Base-by-base conservation (phyloP, 352 stramenopile genomes). In the Phytophthora hibernalis region DNA sequence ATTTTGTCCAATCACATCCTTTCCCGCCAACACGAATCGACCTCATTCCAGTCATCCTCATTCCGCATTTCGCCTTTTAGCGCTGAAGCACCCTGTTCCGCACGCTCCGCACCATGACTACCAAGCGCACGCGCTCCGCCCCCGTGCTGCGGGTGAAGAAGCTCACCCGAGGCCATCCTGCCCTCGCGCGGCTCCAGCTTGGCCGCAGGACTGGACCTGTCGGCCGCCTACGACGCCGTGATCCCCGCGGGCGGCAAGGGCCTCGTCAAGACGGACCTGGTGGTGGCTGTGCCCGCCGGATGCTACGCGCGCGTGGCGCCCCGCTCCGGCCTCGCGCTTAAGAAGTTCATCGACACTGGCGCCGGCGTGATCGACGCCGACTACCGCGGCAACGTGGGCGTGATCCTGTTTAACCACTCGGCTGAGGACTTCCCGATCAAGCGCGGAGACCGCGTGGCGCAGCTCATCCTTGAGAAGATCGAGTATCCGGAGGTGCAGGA, bases 341-440 rank as follows among this genome's bases (percentile, higher is more conserved):
- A 99, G 77, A 98, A 99, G 58, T 98, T 98, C 61, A 99, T 99
- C 66, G 97, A 99, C 72, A 96, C 97, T 9, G 97, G 98, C 38
- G 98, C 97, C 4, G 98, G 98, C 20, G 98, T 99, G 52, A 98
- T 99, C 42, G 87, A 99, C 75, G 96, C 95, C 20, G 97, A 99
- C 69, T 99, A 99, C 77, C 94, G 97, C 26, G 98, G 98, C 55
- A 96, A 97, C 63, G 96, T 99, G 20, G 97, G 98, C 49, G 97
- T 99, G 28, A 93, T 99, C n/a, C 71, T 99, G 11, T 99, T 99
- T 83, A 99, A 99, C 80, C 97, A 99, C 77, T 86, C 92, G 7
- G 68, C 87, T 18, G 84, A 96, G 54, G 94, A 98, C 64, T 99
- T 99, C 74, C 70, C 44, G 75, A 87, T 99, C 31, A 95, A 97